These are phyloP conservation scores for Ceratocystiopsis sp. DNA, from an alignment of 2,329 filamentous ascomycete genomes.

Conservation along the genomic window DNA sequence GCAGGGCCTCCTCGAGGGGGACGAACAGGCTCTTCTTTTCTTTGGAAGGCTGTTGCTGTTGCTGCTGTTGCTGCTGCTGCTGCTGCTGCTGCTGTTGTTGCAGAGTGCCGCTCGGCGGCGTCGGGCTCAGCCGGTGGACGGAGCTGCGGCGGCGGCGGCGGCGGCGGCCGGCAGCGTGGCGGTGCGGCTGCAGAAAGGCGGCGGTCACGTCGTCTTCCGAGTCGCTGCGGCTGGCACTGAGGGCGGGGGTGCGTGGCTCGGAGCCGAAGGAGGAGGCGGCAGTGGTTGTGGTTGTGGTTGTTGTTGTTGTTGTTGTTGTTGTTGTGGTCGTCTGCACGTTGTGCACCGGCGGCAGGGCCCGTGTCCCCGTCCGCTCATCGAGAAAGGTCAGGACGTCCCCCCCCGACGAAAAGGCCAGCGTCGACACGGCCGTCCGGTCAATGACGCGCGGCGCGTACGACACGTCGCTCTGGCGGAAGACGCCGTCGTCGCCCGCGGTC, in stretches of 20 bases:
- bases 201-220: constrained; percentile 48
- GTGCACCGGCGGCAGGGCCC: constrained; percentile 13
- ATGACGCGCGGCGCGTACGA: constrained; percentile 46
- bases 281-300: background rate
- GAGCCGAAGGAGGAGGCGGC: constrained; percentile 25
- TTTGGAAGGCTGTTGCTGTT: background rate
- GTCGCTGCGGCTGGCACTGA: constrained; percentile 43
- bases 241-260: constrained; percentile 29
- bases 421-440: constrained; percentile 44
- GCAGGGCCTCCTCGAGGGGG: constrained; percentile 39
- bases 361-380: constrained; percentile 37
- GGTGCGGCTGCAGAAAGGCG: constrained; percentile 35
- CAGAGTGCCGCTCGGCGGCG: constrained; percentile 22
- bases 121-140: constrained; percentile 31
- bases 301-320: background rate
- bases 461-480: constrained; percentile 48
- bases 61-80: constrained; percentile 11
- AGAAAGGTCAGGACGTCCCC: constrained; percentile 46
- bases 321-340: no score
- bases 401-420: constrained; percentile 39
- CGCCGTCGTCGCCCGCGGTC: constrained; percentile 45
- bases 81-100: constrained; percentile 17
- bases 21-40: constrained; percentile 14
- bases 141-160: constrained; percentile 26
- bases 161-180: constrained; percentile 21